These are phyloP conservation scores for Homolaphlyctis polyrhiza DNA, from an alignment of 371 early-diverging fungal genomes.

Conservation along the genomic window DNA sequence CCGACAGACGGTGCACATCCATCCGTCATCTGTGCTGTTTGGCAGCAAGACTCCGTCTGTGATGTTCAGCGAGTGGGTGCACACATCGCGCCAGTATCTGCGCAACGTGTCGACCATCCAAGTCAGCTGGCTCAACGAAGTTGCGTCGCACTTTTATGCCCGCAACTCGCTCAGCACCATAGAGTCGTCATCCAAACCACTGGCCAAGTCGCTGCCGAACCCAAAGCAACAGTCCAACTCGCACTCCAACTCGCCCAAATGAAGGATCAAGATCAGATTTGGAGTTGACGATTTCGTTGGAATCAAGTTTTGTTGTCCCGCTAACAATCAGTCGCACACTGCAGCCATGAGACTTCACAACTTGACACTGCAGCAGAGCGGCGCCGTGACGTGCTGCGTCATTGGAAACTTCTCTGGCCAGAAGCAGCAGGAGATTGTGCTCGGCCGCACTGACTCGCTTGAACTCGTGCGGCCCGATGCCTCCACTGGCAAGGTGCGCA, in stretches of 20 bases:
- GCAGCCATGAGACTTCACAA: conserved; percentile 83
- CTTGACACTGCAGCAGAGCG: conserved; percentile 78
- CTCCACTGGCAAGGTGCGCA: conserved; percentile 73
- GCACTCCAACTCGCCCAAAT: background rate
- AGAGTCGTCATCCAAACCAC: background rate
- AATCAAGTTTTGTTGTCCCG: too few relatives aligned
- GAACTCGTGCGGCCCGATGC: conserved; percentile 80
- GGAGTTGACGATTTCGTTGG: too few relatives aligned
- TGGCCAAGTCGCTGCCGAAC: too few relatives aligned
- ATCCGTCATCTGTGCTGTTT: conserved; percentile 84
- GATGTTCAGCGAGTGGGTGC: conserved; percentile 46
- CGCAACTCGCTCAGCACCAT: conserved; percentile 4
- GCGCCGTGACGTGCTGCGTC: conserved; percentile 70
- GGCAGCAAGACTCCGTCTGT: conserved; percentile 44
- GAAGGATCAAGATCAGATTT: too few relatives aligned
- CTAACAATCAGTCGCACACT: too few relatives aligned
- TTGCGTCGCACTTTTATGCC: conserved; percentile 73
- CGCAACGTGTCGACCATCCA: conserved; percentile 80
- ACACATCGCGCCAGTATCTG: conserved; percentile 84
- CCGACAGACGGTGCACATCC: conserved; percentile 69
- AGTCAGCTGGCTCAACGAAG: conserved; percentile 74
- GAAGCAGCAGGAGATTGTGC: conserved; percentile 85
- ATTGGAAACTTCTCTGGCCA: conserved; percentile 92
- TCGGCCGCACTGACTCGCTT: conserved; percentile 68
- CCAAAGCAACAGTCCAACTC: background rate